Percentiles rank a stretch among this genome's conserved stretches.
Evolutionary conservation across 1,284 basidiomycete genomes (phyloP).

Genomic region (Tremellales sp.): DNA sequence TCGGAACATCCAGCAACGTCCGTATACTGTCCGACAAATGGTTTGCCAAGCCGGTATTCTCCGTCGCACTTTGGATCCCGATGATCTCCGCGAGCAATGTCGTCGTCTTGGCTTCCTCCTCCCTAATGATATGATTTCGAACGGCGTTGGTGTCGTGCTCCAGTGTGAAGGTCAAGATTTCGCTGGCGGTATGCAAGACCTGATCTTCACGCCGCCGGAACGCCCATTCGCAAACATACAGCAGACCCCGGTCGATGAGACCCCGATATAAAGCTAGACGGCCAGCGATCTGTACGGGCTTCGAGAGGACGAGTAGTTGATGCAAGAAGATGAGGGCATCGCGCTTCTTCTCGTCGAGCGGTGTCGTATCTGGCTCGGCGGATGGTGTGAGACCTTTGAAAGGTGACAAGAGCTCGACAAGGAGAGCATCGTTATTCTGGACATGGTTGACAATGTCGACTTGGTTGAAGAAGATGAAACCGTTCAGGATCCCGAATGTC

Average conservation of each 20-base stretch:
- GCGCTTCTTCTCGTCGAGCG: conserved; percentile 46
- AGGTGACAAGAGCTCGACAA: conserved; percentile 70
- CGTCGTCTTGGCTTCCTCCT: conserved; percentile 56
- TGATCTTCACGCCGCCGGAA: conserved; percentile 54
- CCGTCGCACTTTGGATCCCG: conserved; percentile 68
- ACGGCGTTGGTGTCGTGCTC: conserved; percentile 91
- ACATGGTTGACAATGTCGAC: conserved; percentile 94
- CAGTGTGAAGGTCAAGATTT: conserved; percentile 78
- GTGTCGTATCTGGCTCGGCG: conserved; percentile 1
- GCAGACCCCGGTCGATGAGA: conserved; percentile 80
- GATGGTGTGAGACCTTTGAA: conserved; percentile 60
- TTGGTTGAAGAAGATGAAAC: conserved; percentile 97
- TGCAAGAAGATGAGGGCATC: conserved; percentile 84
- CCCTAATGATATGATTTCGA: conserved; percentile 74
- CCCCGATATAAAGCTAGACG: conserved; percentile 84
- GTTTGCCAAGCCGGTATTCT: conserved; percentile 82
- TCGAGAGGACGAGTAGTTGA: conserved; percentile 91
- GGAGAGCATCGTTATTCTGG: conserved; percentile 69
- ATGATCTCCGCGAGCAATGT: conserved; percentile 74
- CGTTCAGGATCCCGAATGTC: conserved; percentile 94
- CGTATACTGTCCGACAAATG: conserved; percentile 87
- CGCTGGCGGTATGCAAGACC: conserved; percentile 77
- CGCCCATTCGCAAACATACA: conserved; percentile 90
- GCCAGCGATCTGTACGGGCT: conserved; percentile 85
- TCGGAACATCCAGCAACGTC: conserved; percentile 66